Evolutionary conservation across 768 basidiomycete genomes (phyloP).

Genomic region (Infundibulicybe gibba): DNA sequence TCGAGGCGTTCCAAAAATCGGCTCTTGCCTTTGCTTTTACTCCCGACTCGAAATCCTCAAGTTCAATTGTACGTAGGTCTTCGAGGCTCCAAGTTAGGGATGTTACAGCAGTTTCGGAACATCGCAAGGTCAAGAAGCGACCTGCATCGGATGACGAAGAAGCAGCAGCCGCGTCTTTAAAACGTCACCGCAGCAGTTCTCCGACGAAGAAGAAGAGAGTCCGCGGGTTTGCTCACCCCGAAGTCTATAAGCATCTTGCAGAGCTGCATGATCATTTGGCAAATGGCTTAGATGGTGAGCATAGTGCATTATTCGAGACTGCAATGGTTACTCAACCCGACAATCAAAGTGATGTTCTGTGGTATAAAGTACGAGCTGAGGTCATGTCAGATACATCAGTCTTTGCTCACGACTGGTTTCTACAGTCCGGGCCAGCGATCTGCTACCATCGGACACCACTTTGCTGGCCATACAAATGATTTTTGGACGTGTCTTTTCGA

Average conservation of each 20-base stretch:
- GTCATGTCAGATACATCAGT: background rate
- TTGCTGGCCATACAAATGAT: conserved; percentile 75
- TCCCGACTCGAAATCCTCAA: too few species aligned
- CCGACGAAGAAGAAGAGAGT: conserved; percentile 25
- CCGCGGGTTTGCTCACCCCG: conserved; percentile 46
- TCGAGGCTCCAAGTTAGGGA: too few species aligned
- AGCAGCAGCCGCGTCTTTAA: too few species aligned
- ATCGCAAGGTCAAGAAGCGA: too few species aligned
- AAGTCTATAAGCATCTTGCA: conserved; percentile 47
- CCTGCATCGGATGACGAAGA: too few species aligned
- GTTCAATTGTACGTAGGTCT: too few species aligned
- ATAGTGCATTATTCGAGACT: background rate
- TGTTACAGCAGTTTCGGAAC: too few species aligned
- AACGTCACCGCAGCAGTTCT: background rate
- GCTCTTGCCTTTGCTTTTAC: too few species aligned
- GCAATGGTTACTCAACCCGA: background rate
- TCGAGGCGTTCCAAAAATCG: too few species aligned
- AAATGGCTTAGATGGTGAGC: conserved; percentile 54
- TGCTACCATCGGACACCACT: conserved; percentile 72
- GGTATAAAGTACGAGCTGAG: conserved; percentile 67
- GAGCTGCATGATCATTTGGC: conserved; percentile 50
- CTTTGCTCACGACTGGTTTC: background rate
- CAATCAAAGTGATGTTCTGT: conserved; percentile 73
- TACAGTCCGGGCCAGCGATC: conserved; percentile 66
- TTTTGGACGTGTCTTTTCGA: conserved; percentile 74